Evolutionary conservation across 2,329 filamentous ascomycete genomes (phyloP), one percentile per base, ranked within the genome.

Genomic region (Bertia moriformis): DNA sequence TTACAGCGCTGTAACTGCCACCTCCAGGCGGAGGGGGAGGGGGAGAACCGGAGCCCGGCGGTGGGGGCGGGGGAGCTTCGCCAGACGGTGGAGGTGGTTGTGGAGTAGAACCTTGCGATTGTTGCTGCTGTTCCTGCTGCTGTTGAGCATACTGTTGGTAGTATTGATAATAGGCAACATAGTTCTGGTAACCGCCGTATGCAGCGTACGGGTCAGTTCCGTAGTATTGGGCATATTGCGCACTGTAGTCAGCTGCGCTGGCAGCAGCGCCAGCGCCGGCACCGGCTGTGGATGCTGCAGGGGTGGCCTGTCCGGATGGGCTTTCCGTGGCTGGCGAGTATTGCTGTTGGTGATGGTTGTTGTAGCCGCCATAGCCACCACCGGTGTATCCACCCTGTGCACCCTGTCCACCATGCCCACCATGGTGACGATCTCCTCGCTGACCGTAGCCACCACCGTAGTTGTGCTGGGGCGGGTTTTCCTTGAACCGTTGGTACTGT

Each of bases 401-500:
- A 53, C 65, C 53, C 48, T 59, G 52, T 48, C 67, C 62, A 42
- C 57, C 64, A 47, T 62, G 62, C 22, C 59, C 53, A 19, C 58
- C 48, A 37, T 53, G 15, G 32, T 62, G 58, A 24, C 61, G 58
- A 19, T 59, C 56, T 35, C 62, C 57, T 35, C 64, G 63, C 43
- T 66, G 62, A 14, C 52, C 57, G 18, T 69, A 67, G 44, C 63
- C 57, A 36, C 60, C 65, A 18, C 74, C 73, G 48, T 74, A 79
- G 36, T 62, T 60, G 40, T 61, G 62, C 38, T 81, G 79, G 44
- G 78, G 83, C 14, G 83, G 83, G 4, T 84, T 78, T 47, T 76
- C 76, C 62, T 95, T 96, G 68, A 89, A 93, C 37, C 80, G 78
- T 54, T 95, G 83, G 55, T 95, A 96, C 55, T 93, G 82, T 44